These are phyloP conservation scores for Monosporascus sp. DNA, from an alignment of 2,329 filamentous ascomycete genomes.

Conservation along the genomic window DNA sequence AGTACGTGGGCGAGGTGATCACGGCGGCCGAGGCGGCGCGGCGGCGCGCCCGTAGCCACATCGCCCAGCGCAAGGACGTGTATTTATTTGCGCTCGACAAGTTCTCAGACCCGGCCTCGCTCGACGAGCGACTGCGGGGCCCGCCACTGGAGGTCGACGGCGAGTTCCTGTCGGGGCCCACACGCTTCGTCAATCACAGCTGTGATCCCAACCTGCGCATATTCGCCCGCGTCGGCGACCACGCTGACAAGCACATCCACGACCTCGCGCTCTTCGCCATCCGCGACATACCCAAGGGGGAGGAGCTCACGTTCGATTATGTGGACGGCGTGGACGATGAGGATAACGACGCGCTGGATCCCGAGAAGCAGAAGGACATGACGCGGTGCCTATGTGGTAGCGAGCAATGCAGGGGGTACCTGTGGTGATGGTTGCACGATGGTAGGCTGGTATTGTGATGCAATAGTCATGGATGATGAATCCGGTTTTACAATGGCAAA, in stretches of 20 bases:
- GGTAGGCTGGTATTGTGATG: no score
- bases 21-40: slow-evolving; percentile 58
- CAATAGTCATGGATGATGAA: background rate
- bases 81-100: slow-evolving; percentile 83
- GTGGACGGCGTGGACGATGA: slow-evolving; percentile 56
- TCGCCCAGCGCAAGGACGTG: slow-evolving; percentile 62
- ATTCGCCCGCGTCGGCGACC: slow-evolving; percentile 73
- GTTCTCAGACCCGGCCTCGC: slow-evolving; percentile 55
- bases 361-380: slow-evolving; percentile 47
- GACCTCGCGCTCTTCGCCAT: slow-evolving; percentile 73
- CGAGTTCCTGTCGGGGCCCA: slow-evolving; percentile 72
- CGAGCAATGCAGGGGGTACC: slow-evolving; percentile 59
- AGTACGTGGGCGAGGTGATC: slow-evolving; percentile 70
- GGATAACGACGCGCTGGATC: slow-evolving; percentile 44
- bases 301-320: slow-evolving; percentile 79
- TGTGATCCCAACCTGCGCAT: slow-evolving; percentile 76
- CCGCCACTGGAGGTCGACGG: slow-evolving; percentile 61
- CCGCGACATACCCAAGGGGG: slow-evolving; percentile 55
- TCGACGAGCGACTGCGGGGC: slow-evolving; percentile 50
- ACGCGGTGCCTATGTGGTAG: slow-evolving; percentile 58
- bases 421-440: slow-evolving; percentile 48
- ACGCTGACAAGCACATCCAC: slow-evolving; percentile 68
- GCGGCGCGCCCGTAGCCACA: slow-evolving; percentile 52
- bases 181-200: slow-evolving; percentile 78
- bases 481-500: background rate